Evolutionary conservation across 208 protist genomes (phyloP).

Genomic region (Histomonas meleagridis): DNA sequence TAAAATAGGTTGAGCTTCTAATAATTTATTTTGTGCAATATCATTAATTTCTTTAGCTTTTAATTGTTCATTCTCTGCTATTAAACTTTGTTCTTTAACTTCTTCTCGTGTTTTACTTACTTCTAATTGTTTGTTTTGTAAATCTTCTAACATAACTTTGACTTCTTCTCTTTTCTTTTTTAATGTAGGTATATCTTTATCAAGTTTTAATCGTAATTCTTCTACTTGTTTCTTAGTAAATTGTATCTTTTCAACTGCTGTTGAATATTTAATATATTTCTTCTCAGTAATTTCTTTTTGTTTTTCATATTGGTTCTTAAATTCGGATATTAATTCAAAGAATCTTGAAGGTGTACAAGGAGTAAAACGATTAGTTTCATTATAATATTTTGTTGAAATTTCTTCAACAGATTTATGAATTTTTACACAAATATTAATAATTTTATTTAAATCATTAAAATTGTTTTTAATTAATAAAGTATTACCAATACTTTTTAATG

Average conservation of each 20-base stretch:
- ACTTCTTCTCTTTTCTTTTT: background rate
- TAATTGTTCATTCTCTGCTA: background rate
- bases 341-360: constrained; percentile 96
- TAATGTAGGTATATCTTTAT: background rate
- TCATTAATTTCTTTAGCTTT: background rate
- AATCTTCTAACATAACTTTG: background rate
- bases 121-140: background rate
- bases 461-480: constrained; percentile 66
- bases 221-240: background rate
- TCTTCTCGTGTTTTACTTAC: background rate
- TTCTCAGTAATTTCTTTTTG: constrained; percentile 63
- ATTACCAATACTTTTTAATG: constrained; percentile 74
- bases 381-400: constrained; percentile 71
- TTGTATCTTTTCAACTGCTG: background rate
- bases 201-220: background rate
- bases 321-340: constrained; percentile 90
- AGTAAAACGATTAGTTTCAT: constrained; percentile 77
- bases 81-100: background rate
- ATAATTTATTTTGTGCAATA: constrained; percentile 22
- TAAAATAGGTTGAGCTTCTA: background rate
- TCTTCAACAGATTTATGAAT: constrained; percentile 71
- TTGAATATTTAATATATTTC: background rate
- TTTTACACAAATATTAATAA: constrained; percentile 46
- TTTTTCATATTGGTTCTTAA: constrained; percentile 75
- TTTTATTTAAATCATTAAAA: constrained; percentile 39